Evolutionary conservation across 306 rosid genomes (phyloP).

Genomic region (Psophocarpus tetragonolobus): DNA sequence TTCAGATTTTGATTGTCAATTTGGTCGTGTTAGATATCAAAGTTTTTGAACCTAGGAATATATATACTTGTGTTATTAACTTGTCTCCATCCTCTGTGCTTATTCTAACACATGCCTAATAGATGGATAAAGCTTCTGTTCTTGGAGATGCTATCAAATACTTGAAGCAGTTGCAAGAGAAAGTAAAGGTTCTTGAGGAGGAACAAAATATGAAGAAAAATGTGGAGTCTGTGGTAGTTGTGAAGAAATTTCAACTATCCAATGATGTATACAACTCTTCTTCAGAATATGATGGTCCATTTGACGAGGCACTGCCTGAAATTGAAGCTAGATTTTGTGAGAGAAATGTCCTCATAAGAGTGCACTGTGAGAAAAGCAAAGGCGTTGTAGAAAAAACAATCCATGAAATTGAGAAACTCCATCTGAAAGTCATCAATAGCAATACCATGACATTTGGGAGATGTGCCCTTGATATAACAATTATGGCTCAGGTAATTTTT

Average conservation of each 20-base stretch:
- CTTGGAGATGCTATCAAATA: constrained; percentile 90
- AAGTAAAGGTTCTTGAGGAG: constrained; percentile 74
- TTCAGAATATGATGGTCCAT: constrained; percentile 28
- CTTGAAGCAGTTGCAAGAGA: constrained; percentile 79
- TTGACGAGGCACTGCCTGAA: constrained; percentile 64
- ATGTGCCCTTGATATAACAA: constrained; percentile 75
- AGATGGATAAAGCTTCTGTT: constrained; percentile 96
- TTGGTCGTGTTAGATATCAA: background rate
- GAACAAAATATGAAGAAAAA: constrained; percentile 58
- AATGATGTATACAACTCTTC: constrained; percentile 40
- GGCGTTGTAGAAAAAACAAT: constrained; percentile 62
- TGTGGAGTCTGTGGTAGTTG: constrained; percentile 68
- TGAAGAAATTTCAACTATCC: constrained; percentile 61
- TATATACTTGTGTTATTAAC: background rate
- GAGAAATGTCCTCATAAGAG: constrained; percentile 69
- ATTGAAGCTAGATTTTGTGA: constrained; percentile 86
- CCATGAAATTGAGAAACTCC: constrained; percentile 68
- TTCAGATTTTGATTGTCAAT: background rate
- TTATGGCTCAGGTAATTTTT: constrained; percentile 67
- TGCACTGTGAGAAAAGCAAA: constrained; percentile 83
- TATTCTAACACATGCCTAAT: constrained; percentile 23
- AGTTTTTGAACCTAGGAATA: background rate
- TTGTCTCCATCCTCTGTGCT: background rate
- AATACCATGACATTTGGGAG: constrained; percentile 72
- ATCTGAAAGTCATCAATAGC: constrained; percentile 62